Conservation (phyloP, 345 rosid genomes). For the Pelargonium nanum region DNA sequence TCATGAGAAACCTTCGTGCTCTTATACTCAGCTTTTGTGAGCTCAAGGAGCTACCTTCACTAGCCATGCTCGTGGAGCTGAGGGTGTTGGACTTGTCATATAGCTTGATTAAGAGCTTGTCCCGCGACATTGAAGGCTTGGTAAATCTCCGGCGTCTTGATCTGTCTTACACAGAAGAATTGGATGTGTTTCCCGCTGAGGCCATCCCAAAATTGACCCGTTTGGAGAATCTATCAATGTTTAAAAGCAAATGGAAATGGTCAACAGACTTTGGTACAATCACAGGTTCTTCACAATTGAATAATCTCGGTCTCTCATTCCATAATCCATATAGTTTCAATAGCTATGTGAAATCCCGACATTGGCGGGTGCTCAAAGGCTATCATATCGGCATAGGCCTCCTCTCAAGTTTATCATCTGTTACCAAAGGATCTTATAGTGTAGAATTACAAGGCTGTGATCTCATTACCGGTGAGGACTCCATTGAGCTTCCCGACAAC, state of each 20-base stretch:
- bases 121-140: slow-evolving; percentile 3
- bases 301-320: slow-evolving; percentile 5
- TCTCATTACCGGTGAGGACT: not conserved
- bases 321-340: slow-evolving; percentile 3
- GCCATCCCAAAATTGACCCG: not conserved
- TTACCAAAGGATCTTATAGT: not conserved
- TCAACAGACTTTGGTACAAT: slow-evolving; percentile 3
- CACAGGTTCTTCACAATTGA: not conserved
- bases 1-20: slow-evolving; percentile 5
- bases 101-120: slow-evolving; percentile 1
- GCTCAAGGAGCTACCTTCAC: not conserved
- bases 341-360: slow-evolving; percentile 9
- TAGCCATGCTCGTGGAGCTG: slow-evolving; percentile 7
- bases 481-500: slow-evolving; percentile 6
- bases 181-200: not conserved
- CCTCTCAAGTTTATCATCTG: slow-evolving; percentile 1
- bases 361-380: slow-evolving; percentile 9
- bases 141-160: slow-evolving; percentile 9
- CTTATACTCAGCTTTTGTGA: slow-evolving; percentile 1
- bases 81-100: slow-evolving; percentile 6
- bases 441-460: slow-evolving; percentile 8
- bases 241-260: slow-evolving; percentile 8
- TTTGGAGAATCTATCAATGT: slow-evolving; percentile 7
- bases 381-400: slow-evolving; percentile 7
- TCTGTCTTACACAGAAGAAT: slow-evolving; percentile 5